phyloP scores from a whole-genome alignment of 352 stramenopile species.

The Phytophthora tentaculata region DNA sequence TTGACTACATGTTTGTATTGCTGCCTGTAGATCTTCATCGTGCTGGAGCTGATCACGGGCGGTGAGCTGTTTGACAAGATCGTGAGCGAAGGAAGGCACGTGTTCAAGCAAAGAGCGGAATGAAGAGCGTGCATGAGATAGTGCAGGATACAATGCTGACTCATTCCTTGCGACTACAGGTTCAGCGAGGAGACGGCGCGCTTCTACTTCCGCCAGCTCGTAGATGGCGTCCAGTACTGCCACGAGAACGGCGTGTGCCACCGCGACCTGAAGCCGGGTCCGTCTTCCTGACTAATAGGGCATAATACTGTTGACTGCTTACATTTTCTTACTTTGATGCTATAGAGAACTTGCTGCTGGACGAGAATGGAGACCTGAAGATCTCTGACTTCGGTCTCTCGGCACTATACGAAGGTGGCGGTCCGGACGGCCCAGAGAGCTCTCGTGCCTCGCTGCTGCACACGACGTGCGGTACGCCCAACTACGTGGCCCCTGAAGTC shows the following conservation, averaged over 20 bases:
- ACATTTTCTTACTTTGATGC: background rate
- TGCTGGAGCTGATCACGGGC: slow-evolving; percentile 91
- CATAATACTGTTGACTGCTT: no score
- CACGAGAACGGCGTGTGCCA: slow-evolving; percentile 98
- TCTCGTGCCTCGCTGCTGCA: slow-evolving; percentile 92
- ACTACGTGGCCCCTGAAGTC: slow-evolving; percentile 96
- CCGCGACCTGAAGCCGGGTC: slow-evolving; percentile 95
- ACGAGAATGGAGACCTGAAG: slow-evolving; percentile 97
- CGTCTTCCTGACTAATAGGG: slow-evolving; percentile 7
- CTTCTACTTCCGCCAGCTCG: slow-evolving; percentile 99
- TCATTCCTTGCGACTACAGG: slow-evolving; percentile 39
- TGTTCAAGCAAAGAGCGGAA: slow-evolving; percentile 5
- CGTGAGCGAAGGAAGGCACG: slow-evolving; percentile 89
- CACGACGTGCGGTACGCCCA: slow-evolving; percentile 97
- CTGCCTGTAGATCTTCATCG: slow-evolving; percentile 93
- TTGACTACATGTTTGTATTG: slow-evolving; percentile 1
- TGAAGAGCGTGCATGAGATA: slow-evolving; percentile 17
- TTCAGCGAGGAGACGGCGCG: slow-evolving; percentile 96
- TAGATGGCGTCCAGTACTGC: slow-evolving; percentile 97
- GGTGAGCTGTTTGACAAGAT: slow-evolving; percentile 97
- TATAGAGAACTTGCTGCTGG: slow-evolving; percentile 95
- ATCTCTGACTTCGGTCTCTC: slow-evolving; percentile 99
- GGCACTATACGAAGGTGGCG: slow-evolving; percentile 89
- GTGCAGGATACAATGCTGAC: slow-evolving; percentile 22
- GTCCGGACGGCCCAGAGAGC: slow-evolving; percentile 79